Conservation (phyloP, 1,284 basidiomycete species). For the Thelephora terrestris region DNA sequence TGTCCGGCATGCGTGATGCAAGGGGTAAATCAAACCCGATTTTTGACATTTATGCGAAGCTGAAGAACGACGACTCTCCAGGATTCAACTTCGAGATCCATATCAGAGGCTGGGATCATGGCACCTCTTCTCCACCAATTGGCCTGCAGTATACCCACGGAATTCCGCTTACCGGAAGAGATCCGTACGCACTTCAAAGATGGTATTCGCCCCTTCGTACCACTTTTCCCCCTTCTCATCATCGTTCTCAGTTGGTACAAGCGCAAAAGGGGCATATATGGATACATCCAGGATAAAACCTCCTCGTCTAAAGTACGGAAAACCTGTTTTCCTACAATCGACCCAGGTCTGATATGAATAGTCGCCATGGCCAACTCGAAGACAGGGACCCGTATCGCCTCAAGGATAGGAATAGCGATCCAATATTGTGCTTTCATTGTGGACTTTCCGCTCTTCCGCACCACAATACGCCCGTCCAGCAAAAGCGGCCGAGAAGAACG, state of each 20-base stretch:
- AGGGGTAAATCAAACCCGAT: slow-evolving; percentile 38
- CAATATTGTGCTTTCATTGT: slow-evolving; percentile 85
- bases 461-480: slow-evolving; percentile 39
- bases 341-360: slow-evolving; percentile 24
- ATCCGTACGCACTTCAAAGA: slow-evolving; percentile 82
- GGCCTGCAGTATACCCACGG: slow-evolving; percentile 57
- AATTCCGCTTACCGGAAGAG: slow-evolving; percentile 87
- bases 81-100: slow-evolving; percentile 57
- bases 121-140: slow-evolving; percentile 62
- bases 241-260: slow-evolving; percentile 51
- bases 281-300: slow-evolving; percentile 70
- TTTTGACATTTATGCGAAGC: slow-evolving; percentile 4
- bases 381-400: slow-evolving; percentile 86
- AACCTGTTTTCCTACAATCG: slow-evolving; percentile 12
- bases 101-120: slow-evolving; percentile 43
- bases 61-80: slow-evolving; percentile 21
- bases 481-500: slow-evolving; percentile 44
- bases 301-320: slow-evolving; percentile 66
- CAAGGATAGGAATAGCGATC: slow-evolving; percentile 75
- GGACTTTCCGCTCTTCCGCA: slow-evolving; percentile 66
- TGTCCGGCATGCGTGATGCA: slow-evolving; percentile 70
- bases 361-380: slow-evolving; percentile 82
- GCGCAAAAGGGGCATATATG: slow-evolving; percentile 66
- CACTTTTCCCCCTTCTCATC: slow-evolving; percentile 8
- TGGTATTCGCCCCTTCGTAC: slow-evolving; percentile 36